Percentiles rank a stretch among this genome's conserved stretches.
Conservation (phyloP, 2,329 filamentous ascomycete species). For the Talaromyces funiculosus region DNA sequence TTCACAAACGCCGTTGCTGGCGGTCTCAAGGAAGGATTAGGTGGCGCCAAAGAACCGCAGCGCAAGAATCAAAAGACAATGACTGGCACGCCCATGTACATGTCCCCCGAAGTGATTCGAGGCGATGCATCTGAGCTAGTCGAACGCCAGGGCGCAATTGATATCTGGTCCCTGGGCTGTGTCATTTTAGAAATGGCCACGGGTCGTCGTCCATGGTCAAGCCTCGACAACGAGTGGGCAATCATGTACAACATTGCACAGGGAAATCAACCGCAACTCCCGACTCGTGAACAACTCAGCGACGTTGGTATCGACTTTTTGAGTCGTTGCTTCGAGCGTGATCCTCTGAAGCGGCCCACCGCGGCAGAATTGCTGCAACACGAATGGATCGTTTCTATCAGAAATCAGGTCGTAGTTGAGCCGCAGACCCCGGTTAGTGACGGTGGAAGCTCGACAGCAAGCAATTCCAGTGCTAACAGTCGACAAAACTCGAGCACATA, state of each 20-base stretch:
- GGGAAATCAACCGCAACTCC: slow-evolving; percentile 84
- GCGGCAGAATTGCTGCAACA: slow-evolving; percentile 89
- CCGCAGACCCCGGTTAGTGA: slow-evolving; percentile 36
- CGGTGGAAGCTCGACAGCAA: slow-evolving; percentile 32
- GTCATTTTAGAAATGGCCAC: slow-evolving; percentile 98
- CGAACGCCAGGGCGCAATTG: slow-evolving; percentile 77
- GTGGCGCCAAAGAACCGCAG: slow-evolving; percentile 27
- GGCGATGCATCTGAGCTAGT: slow-evolving; percentile 68
- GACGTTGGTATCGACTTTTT: slow-evolving; percentile 82
- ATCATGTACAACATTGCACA: slow-evolving; percentile 99
- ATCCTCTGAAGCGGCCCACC: slow-evolving; percentile 70
- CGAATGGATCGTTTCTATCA: slow-evolving; percentile 67
- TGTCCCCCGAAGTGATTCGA: slow-evolving; percentile 98
- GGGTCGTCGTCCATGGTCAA: slow-evolving; percentile 87
- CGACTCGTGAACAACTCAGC: slow-evolving; percentile 75
- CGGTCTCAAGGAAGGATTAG: slow-evolving; percentile 24
- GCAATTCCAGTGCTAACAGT: slow-evolving; percentile 5
- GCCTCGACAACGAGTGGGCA: slow-evolving; percentile 96
- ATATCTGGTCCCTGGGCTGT: slow-evolving; percentile 95
- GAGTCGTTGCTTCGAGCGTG: slow-evolving; percentile 75
- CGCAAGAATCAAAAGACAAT: slow-evolving; percentile 72
- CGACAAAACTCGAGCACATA: slow-evolving; percentile 12
- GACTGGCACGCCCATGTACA: slow-evolving; percentile 99
- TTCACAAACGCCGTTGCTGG: slow-evolving; percentile 42
- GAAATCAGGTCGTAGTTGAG: slow-evolving; percentile 44